phyloP scores from a whole-genome alignment of 1,139 yeast species.

The Meyerozyma smithsonii region DNA sequence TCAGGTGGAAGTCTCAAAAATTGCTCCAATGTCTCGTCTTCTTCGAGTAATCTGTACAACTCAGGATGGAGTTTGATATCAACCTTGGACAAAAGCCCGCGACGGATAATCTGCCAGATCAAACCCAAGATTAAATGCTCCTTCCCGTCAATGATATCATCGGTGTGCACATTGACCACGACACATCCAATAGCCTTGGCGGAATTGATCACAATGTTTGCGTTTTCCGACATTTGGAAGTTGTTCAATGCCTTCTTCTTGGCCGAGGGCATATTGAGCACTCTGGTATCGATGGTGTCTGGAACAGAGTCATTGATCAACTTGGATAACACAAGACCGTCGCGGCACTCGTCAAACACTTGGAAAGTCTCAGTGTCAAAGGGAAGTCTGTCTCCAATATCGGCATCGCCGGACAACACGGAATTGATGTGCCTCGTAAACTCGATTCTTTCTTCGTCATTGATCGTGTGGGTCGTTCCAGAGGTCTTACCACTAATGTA shows the following conservation, averaged over 20 bases:
- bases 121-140: slow-evolving; percentile 94
- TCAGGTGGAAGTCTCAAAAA: slow-evolving; percentile 96
- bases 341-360: slow-evolving; percentile 93
- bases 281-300: slow-evolving; percentile 97
- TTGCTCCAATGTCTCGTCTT: slow-evolving; percentile 95
- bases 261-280: slow-evolving; percentile 74
- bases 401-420: slow-evolving; percentile 85
- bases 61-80: slow-evolving; percentile 97
- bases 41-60: slow-evolving; percentile 87
- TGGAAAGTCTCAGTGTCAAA: slow-evolving; percentile 94
- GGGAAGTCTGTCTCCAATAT: slow-evolving; percentile 81
- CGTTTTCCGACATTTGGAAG: slow-evolving; percentile 94
- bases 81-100: slow-evolving; percentile 90
- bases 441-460: slow-evolving; percentile 94
- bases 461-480: slow-evolving; percentile 95
- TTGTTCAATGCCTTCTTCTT: slow-evolving; percentile 81
- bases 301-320: slow-evolving; percentile 97
- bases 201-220: slow-evolving; percentile 94
- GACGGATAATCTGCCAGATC: slow-evolving; percentile 97
- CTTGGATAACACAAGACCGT: slow-evolving; percentile 88
- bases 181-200: slow-evolving; percentile 99
- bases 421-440: slow-evolving; percentile 94
- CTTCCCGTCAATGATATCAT: slow-evolving; percentile 93
- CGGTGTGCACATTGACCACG: slow-evolving; percentile 95
- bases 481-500: slow-evolving; percentile 76